Conservation (phyloP, 2,329 filamentous ascomycete species). For the Paradendryphiella salina region DNA sequence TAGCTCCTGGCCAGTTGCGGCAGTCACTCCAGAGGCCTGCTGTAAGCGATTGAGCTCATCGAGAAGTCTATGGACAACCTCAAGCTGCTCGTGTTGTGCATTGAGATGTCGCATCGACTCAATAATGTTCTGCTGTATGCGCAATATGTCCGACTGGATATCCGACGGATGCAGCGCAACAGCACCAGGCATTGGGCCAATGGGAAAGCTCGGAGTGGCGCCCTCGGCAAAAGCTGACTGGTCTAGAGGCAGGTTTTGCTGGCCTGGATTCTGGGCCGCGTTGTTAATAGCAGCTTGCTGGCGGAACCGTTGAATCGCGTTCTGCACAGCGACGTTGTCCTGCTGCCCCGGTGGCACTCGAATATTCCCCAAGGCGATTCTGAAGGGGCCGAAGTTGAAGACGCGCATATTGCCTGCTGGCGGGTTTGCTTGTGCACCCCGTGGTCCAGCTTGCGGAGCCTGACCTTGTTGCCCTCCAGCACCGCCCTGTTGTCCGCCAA, state of each 20-base stretch:
- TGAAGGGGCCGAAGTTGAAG: slow-evolving; percentile 44
- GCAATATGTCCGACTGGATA: slow-evolving; percentile 43
- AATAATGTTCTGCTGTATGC: slow-evolving; percentile 45
- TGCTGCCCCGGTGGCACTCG: slow-evolving; percentile 36
- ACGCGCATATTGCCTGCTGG: slow-evolving; percentile 41
- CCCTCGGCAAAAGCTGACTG: slow-evolving; percentile 17
- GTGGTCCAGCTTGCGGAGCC: slow-evolving; percentile 16
- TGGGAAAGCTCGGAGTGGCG: slow-evolving; percentile 9
- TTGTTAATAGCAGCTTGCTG: slow-evolving; percentile 29
- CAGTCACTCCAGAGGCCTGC: slow-evolving; percentile 32
- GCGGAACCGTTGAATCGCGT: slow-evolving; percentile 32
- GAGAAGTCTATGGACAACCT: slow-evolving; percentile 39
- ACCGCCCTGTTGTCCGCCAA: slow-evolving; percentile 22
- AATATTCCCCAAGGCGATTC: slow-evolving; percentile 43
- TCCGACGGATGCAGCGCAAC: slow-evolving; percentile 38
- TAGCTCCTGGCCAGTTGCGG: slow-evolving; percentile 31
- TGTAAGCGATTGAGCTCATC: slow-evolving; percentile 40
- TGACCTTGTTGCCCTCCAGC: slow-evolving; percentile 24
- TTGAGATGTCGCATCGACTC: slow-evolving; percentile 43
- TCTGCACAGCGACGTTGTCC: slow-evolving; percentile 28
- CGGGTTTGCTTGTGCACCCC: slow-evolving; percentile 28
- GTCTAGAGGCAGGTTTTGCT: slow-evolving; percentile 20
- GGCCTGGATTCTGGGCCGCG: slow-evolving; percentile 26
- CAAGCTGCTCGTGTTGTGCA: slow-evolving; percentile 41
- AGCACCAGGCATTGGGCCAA: slow-evolving; percentile 24